Evolutionary conservation across 371 early-diverging fungal genomes (phyloP).

Genomic region (Rhizopus delemar): DNA sequence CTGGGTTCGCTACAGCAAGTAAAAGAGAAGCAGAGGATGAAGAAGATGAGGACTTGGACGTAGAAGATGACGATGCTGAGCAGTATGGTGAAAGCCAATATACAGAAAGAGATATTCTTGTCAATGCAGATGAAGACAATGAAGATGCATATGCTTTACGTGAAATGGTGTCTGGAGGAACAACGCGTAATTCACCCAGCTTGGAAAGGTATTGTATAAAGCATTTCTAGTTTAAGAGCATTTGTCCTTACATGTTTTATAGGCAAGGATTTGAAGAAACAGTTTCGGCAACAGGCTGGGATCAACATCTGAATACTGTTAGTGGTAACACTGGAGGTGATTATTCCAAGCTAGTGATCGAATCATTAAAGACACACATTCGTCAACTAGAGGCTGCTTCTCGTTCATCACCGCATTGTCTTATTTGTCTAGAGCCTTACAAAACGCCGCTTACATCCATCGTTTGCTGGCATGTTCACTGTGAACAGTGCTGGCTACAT

Average conservation of each 20-base stretch:
- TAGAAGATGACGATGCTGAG: conserved; percentile 76
- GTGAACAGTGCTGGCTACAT: conserved; percentile 87
- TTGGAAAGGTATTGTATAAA: conserved; percentile 11
- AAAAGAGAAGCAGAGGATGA: conserved; percentile 60
- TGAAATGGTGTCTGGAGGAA: conserved; percentile 49
- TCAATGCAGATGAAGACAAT: conserved; percentile 49
- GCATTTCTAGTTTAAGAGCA: background rate
- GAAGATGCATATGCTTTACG: conserved; percentile 51
- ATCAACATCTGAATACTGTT: conserved; percentile 16
- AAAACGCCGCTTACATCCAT: conserved; percentile 74
- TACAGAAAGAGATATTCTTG: conserved; percentile 62
- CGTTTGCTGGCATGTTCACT: conserved; percentile 93
- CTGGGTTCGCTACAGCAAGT: conserved; percentile 55
- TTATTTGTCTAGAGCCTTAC: conserved; percentile 83
- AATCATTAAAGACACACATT: conserved; percentile 74
- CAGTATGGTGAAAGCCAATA: conserved; percentile 77
- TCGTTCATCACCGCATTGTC: conserved; percentile 64
- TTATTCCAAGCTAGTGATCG: conserved; percentile 68
- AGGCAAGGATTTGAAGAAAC: conserved; percentile 45
- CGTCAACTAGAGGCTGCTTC: conserved; percentile 63
- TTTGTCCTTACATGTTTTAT: conserved; percentile 18
- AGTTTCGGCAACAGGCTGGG: conserved; percentile 37
- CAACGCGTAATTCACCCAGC: conserved; percentile 25
- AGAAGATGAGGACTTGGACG: conserved; percentile 78
- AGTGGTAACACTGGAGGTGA: conserved; percentile 27